phyloP scores from a whole-genome alignment of 768 basidiomycete genomes.

The Mycena venus region DNA sequence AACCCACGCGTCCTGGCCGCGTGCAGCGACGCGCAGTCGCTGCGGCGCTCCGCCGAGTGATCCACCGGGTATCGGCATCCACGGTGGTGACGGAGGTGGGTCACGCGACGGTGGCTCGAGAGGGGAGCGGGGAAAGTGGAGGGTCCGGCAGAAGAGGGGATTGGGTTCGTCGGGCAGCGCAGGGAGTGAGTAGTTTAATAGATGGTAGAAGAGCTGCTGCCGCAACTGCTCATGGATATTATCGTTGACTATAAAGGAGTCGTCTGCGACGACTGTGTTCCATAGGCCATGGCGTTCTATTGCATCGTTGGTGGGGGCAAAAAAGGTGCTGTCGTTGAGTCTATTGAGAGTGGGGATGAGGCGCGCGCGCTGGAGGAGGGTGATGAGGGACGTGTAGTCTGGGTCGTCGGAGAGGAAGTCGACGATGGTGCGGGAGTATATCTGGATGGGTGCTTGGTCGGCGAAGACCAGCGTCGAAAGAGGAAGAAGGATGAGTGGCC shows the following conservation, averaged over 20 bases:
- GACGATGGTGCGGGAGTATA: conserved; percentile 67
- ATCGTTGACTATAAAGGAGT: conserved; percentile 63
- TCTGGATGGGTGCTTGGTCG: conserved; percentile 37
- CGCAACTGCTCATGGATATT: conserved; percentile 88
- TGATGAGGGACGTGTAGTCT: conserved; percentile 82
- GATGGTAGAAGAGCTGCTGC: conserved; percentile 94
- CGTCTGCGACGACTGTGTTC: conserved; percentile 53
- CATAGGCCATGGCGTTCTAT: conserved; percentile 69
- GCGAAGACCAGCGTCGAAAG: conserved; percentile 38
- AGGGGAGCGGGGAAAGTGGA: conserved; percentile 77
- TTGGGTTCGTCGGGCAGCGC: conserved; percentile 55
- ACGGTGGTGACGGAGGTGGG: conserved; percentile 84
- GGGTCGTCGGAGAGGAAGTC: conserved; percentile 82
- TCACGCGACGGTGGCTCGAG: conserved; percentile 73
- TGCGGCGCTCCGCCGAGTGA: conserved; percentile 87
- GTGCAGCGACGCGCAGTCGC: conserved; percentile 73
- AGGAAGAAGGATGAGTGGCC: conserved; percentile 27
- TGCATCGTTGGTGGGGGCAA: conserved; percentile 97
- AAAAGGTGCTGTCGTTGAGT: conserved; percentile 86
- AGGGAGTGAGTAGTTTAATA: conserved; percentile 85
- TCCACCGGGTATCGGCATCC: conserved; percentile 88
- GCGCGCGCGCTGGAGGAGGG: conserved; percentile 84
- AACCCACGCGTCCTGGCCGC: conserved; percentile 64
- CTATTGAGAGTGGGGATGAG: conserved; percentile 94
- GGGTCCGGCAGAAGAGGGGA: conserved; percentile 64